Evolutionary conservation across 495 filamentous ascomycete species (phyloP), one percentile per base, ranked within the genome.

Genomic region (Rhypophila decipiens): DNA sequence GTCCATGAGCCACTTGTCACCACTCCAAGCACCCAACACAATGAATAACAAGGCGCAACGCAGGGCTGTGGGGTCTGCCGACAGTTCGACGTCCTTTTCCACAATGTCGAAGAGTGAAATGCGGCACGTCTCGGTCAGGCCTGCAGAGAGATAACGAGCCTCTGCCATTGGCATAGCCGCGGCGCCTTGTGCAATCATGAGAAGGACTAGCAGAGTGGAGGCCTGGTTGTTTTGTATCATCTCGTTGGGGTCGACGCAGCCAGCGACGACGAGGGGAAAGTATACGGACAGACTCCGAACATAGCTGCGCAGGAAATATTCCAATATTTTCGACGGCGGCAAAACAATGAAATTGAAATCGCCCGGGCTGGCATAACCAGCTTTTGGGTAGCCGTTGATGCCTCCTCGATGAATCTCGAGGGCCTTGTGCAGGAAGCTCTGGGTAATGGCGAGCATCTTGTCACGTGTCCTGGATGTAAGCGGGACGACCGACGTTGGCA

Each of bases 1-100:
- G 50, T 83, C 79, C 79, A 85, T 85, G 38, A 80, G 79, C 79
- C 79, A 83, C 56, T 82, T 83, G 57, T 85, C 81, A 39, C 81
- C 80, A 54, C 79, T 79, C 81, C 81, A 85, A 0, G 75, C 76
- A 4, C 76, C 79, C 9, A 80, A 67, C 2, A 82, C 66, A 1
- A 71, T 77, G 57, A 83, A 83, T 10, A 85, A 68, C 5, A 85
- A 61, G 0, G 79, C 80, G 33, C 78, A 78, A 23, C 77, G 72
- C 42, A 82, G 68, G 0, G 79, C 69, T 11, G 70, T 72, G 1
- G 76, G 76, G 57, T 83, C 77, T 4, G 76, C 72, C 23, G 72
- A 71, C 56, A 83, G 71, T 55, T 77, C 71, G 42, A 83, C 70
- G 46, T 85, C 76, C 51, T 78, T 82, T 65, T 84, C 80, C 42